Percentiles rank a stretch among this genome's conserved stretches.
These are phyloP conservation scores for Aspergillus haitiensis DNA, from an alignment of 495 filamentous ascomycete species.

Conservation along the genomic window DNA sequence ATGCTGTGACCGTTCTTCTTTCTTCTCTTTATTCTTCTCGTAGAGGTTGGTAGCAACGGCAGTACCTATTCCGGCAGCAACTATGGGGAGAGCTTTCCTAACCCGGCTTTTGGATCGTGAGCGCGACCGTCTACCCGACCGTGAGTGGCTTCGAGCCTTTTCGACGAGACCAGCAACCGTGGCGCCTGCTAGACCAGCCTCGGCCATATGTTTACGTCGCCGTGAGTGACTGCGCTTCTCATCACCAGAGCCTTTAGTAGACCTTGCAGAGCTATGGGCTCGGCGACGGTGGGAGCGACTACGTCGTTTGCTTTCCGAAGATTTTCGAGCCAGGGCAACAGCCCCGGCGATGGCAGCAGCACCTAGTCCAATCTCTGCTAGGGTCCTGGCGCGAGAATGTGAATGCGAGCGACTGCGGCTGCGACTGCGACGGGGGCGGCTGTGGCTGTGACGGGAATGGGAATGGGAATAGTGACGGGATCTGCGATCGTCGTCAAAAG, in stretches of 20 bases:
- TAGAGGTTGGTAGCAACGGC: conserved; percentile 80
- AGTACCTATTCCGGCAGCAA: conserved; percentile 73
- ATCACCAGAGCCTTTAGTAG: conserved; percentile 38
- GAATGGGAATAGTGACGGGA: conserved; percentile 43
- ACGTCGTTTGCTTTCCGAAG: conserved; percentile 64
- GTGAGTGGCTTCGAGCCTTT: conserved; percentile 70
- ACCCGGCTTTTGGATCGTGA: conserved; percentile 61
- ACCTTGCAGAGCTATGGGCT: conserved; percentile 45
- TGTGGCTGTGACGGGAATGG: conserved; percentile 38
- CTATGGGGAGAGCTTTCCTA: conserved; percentile 62
- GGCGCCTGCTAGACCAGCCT: conserved; percentile 75
- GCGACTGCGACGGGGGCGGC: conserved; percentile 33
- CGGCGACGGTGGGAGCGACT: conserved; percentile 69
- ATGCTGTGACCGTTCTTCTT: conserved; percentile 51
- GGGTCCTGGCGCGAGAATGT: conserved; percentile 55
- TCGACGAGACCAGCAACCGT: conserved; percentile 76
- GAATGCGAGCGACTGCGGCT: conserved; percentile 58
- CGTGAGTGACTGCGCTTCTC: conserved; percentile 57
- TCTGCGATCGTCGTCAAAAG: conserved; percentile 51
- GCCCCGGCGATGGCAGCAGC: conserved; percentile 81
- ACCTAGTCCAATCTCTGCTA: conserved; percentile 73
- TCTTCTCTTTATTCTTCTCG: conserved; percentile 71
- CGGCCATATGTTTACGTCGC: conserved; percentile 67
- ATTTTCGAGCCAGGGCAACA: conserved; percentile 70
- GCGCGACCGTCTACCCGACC: conserved; percentile 51